Evolutionary conservation across 192 early-diverging fungal species (phyloP), one percentile per base, ranked within the genome.

Genomic region (Martensiomyces pterosporus): DNA sequence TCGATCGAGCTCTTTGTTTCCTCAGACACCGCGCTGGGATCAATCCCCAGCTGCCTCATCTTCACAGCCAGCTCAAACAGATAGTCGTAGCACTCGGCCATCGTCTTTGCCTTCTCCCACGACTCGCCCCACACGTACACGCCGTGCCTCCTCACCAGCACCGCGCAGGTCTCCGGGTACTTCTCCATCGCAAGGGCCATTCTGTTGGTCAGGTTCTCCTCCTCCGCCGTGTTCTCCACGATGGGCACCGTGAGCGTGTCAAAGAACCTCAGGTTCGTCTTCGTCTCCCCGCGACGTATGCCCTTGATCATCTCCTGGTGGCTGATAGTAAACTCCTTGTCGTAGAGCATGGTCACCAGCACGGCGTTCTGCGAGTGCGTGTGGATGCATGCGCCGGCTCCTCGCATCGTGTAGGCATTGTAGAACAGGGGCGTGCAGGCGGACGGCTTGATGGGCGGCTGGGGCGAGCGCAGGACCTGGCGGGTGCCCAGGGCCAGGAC

Each of bases 251-350:
- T 76, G 36, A 94, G 72, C 1, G 61, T 88, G 56, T 95, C 92
- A 64, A 83, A 85, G 57, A 89, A 93, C 17, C 79, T 59, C 21
- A 86, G 74, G 60, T 82, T 86, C 14, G 69, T 57, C 39, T 79
- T 78, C 2, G 80, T 70, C 25, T 56, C 67, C 3, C 92, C 95
- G 16, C 80, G 77, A 19, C 87, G 75, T 41, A 98, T 98, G 5
- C 95, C 95, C 75, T 98, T 98, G 75, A 98, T 98, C 95, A 98
- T 98, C 60, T 98, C 95, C 60, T 96, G 93, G 65, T 96, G 91
- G 8, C 90, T 89, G 46, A 98, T 94, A 10, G 63, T 62, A 72
- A 98, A 98, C 38, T 77, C 80, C 6, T 81, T 71, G 9, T 84
- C 84, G 49, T 78, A 91, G 32, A 98, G 62, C 58, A 98, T 61